Evolutionary conservation across 768 basidiomycete genomes (phyloP).

Genomic region (Chalciporus pseudorubinellus): DNA sequence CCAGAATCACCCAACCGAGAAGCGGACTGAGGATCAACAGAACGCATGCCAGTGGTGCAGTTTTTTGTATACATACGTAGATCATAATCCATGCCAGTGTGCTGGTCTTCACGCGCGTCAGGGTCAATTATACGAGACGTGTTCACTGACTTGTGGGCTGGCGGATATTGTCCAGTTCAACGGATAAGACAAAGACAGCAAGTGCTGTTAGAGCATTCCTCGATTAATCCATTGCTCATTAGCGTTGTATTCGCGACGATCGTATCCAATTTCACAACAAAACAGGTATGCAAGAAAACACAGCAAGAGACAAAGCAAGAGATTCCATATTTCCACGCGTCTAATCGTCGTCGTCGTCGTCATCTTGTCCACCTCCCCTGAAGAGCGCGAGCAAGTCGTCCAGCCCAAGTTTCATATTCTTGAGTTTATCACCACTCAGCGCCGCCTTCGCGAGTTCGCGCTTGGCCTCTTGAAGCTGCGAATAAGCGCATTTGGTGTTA

Average conservation of each 20-base stretch:
- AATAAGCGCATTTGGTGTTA: constrained; percentile 1
- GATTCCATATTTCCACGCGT: neutral
- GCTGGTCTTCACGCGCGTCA: too few species aligned
- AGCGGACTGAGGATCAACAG: too few species aligned
- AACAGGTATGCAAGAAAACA: neutral
- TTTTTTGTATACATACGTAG: too few species aligned
- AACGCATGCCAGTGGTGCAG: too few species aligned
- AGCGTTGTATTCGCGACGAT: neutral
- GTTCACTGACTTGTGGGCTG: too few species aligned
- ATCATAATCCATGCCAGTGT: too few species aligned
- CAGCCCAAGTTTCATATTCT: constrained; percentile 78
- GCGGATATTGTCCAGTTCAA: too few species aligned
- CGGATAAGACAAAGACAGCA: too few species aligned
- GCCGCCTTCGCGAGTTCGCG: constrained; percentile 81
- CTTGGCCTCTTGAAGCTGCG: constrained; percentile 88
- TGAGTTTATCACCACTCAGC: constrained; percentile 83
- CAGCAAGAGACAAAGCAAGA: neutral
- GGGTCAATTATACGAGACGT: too few species aligned
- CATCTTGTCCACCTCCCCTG: constrained; percentile 53
- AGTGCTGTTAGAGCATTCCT: too few species aligned
- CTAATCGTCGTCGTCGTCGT: constrained; percentile 49
- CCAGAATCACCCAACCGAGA: too few species aligned
- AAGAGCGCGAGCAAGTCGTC: constrained; percentile 86
- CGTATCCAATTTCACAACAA: neutral
- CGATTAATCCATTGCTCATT: too few species aligned